Base-by-base conservation (phyloP, 345 rosid species). In the Cochlearia excelsa region DNA sequence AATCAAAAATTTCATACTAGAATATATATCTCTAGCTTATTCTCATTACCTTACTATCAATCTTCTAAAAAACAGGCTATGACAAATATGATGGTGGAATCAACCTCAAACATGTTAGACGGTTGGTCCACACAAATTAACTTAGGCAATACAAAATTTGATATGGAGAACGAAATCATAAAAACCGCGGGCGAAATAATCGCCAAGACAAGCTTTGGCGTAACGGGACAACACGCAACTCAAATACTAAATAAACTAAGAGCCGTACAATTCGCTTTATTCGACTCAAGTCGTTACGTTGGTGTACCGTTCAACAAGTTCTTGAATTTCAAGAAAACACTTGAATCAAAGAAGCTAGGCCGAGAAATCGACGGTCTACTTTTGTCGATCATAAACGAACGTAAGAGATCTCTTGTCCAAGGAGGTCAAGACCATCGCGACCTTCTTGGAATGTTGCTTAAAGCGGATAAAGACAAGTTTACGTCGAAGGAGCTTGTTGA, bases 181-280 rank as follows among this genome's bases (percentile, higher is more conserved):
- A 72, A 71, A 11, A 81, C 82, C 0, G 91, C 97, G 0, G 97
- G 95, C 0, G 97, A 93, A 63, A 93, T 93, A 46, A 86, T 93
- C 0, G 94, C 94, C 29, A 86, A 75, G 68, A 79, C 97, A 6
- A 85, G 95, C 74, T 93, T 93, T n/a, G 99, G 99, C 9, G 63
- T 89, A 28, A 70, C 62, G 38, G 78, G 78, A 46, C 75, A 74
- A 65, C 77, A 50, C 6, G 97, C 94, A 3, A 78, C 72, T 26
- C 46, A 75, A 66, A 87, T 86, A 34, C 68, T 80, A 0, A 79
- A 83, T 35, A 87, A 85, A 71, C 55, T 93, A 54, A 77, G 97
- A 66, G 84, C 80, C 39, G 72, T 89, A 81, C 99, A 93, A 31
- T 50, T 76, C 47, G 65, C 84, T 29, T 83, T 93, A 7, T 93